These are phyloP conservation scores for Candida argentea DNA, from an alignment of 805 yeast genomes.

Conservation along the genomic window DNA sequence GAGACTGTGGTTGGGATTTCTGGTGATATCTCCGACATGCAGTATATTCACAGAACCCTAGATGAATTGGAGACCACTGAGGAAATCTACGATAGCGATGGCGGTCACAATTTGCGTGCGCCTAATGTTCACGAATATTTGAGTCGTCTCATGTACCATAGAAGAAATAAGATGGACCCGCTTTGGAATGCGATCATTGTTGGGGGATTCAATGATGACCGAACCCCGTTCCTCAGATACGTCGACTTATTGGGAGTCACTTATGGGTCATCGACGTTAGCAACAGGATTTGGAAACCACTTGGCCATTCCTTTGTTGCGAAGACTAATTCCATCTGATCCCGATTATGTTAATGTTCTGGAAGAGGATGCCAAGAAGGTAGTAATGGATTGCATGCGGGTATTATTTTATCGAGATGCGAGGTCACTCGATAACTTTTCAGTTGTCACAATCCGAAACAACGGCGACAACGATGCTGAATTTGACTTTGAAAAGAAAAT, in stretches of 20 bases:
- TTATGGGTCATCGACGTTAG: slow-evolving; percentile 77
- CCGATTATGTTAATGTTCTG: slow-evolving; percentile 56
- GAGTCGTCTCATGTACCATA: slow-evolving; percentile 70
- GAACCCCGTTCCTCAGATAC: slow-evolving; percentile 63
- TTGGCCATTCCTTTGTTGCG: slow-evolving; percentile 89
- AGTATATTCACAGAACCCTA: slow-evolving; percentile 62
- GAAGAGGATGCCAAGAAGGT: slow-evolving; percentile 69
- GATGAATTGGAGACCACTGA: slow-evolving; percentile 67
- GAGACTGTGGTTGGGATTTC: slow-evolving; percentile 86
- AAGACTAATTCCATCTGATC: slow-evolving; percentile 69
- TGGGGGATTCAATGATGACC: slow-evolving; percentile 71
- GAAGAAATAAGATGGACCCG: slow-evolving; percentile 92
- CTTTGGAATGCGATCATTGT: slow-evolving; percentile 91
- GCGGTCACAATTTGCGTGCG: slow-evolving; percentile 55
- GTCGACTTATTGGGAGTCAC: slow-evolving; percentile 90
- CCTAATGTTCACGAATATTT: slow-evolving; percentile 82
- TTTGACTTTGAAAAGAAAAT: slow-evolving; percentile 57
- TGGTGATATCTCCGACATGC: slow-evolving; percentile 93
- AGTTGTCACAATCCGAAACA: slow-evolving; percentile 55
- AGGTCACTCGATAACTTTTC: slow-evolving; percentile 83
- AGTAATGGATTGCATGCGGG: slow-evolving; percentile 85
- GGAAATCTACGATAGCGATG: slow-evolving; percentile 70
- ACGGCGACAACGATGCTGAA: slow-evolving; percentile 30
- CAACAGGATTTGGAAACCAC: slow-evolving; percentile 95
- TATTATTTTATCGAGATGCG: slow-evolving; percentile 91